phyloP scores from a whole-genome alignment of 1,284 basidiomycete genomes.

The Bjerkandera adusta region DNA sequence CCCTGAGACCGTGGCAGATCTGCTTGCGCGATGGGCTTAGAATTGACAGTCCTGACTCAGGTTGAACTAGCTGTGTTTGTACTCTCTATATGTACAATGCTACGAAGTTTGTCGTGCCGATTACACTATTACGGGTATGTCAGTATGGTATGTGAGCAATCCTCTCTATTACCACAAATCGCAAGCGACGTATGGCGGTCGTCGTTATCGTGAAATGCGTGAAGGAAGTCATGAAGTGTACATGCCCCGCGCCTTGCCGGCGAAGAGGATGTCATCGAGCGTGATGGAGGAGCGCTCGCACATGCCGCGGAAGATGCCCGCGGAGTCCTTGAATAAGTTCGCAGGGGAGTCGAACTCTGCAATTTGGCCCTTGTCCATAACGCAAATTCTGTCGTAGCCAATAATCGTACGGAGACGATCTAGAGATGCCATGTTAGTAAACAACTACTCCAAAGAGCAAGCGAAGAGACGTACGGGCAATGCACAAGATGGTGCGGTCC shows the following conservation, averaged over 20 bases:
- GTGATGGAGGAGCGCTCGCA: slow-evolving; percentile 69
- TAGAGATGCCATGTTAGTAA: slow-evolving; percentile 18
- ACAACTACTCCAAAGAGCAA: background rate
- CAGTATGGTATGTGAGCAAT: too few relatives aligned
- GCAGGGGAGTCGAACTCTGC: slow-evolving; percentile 73
- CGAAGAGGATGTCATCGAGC: slow-evolving; percentile 57
- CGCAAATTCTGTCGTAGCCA: slow-evolving; percentile 73
- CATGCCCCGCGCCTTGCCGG: slow-evolving; percentile 28
- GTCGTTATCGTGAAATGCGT: background rate
- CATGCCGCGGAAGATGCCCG: slow-evolving; percentile 73
- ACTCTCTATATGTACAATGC: too few relatives aligned
- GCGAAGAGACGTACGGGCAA: slow-evolving; percentile 54
- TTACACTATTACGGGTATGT: too few relatives aligned
- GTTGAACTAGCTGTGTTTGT: too few relatives aligned
- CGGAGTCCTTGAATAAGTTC: slow-evolving; percentile 51
- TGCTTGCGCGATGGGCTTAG: too few relatives aligned
- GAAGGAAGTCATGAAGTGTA: background rate
- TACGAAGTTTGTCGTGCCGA: too few relatives aligned
- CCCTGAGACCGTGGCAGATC: too few relatives aligned
- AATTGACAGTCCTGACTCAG: too few relatives aligned
- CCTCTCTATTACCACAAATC: too few relatives aligned
- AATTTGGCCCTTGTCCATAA: slow-evolving; percentile 70
- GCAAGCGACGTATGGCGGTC: background rate
- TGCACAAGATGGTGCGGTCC: slow-evolving; percentile 78
- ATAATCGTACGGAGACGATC: slow-evolving; percentile 78